Evolutionary conservation across 164 flowering plant species (phyloP).

Genomic region (Cinnamomum micranthum): DNA sequence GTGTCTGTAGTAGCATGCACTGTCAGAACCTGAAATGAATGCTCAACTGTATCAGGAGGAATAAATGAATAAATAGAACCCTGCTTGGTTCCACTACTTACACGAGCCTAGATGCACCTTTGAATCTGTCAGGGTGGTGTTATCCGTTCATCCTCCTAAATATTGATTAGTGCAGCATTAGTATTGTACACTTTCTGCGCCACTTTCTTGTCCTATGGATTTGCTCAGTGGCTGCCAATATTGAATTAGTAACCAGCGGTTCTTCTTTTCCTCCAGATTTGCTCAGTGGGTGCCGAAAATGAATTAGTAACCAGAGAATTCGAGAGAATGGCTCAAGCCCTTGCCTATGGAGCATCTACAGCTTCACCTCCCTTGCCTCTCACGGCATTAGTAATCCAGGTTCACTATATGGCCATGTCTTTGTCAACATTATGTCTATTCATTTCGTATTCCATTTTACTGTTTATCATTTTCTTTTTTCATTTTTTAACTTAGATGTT

Average conservation of each 20-base stretch:
- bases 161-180: too few species aligned
- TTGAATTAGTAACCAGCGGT: neutral
- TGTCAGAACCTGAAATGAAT: neutral
- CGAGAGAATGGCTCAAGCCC: conserved; percentile 53
- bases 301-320: conserved; percentile 49
- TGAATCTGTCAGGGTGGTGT: too few species aligned
- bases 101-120: too few species aligned
- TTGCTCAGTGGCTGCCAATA: too few species aligned
- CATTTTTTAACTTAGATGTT: too few species aligned
- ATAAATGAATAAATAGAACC: neutral
- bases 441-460: too few species aligned
- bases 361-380: conserved; percentile 67
- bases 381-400: conserved; percentile 82
- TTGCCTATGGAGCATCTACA: conserved; percentile 49
- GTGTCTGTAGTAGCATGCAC: too few species aligned
- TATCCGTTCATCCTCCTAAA: too few species aligned
- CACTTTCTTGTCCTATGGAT: too few species aligned
- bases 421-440: neutral
- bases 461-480: too few species aligned
- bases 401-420: conserved; percentile 13
- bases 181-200: too few species aligned
- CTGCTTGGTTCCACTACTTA: too few species aligned
- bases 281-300: conserved; percentile 48
- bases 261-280: conserved; percentile 44
- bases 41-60: neutral